Evolutionary conservation across 306 rosid species (phyloP).

Genomic region (Quillaja saponaria): DNA sequence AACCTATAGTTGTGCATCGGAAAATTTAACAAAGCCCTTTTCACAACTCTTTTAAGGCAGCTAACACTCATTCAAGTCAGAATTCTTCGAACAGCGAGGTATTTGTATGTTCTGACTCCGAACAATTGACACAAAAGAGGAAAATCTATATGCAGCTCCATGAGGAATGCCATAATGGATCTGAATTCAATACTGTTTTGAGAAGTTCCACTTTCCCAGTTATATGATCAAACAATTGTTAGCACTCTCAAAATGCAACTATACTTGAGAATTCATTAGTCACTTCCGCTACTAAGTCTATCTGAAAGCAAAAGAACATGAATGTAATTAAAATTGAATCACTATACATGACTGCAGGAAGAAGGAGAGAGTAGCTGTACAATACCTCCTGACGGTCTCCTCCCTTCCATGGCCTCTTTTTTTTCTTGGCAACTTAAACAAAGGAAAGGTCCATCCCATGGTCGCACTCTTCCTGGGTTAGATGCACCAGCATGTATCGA

Average conservation of each 20-base stretch:
- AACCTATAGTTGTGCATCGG: conserved; percentile 38
- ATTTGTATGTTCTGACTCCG: conserved; percentile 34
- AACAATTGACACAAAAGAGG: conserved; percentile 25
- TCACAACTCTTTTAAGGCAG: conserved; percentile 31
- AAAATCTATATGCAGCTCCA: conserved; percentile 38
- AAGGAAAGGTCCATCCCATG: conserved; percentile 99
- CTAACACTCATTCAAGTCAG: conserved; percentile 27
- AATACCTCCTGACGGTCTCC: conserved; percentile 62
- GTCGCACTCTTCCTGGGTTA: conserved; percentile 67
- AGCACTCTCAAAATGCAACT: conserved; percentile 58
- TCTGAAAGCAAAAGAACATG: conserved; percentile 54
- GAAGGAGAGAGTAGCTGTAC: not conserved
- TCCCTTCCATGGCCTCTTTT: conserved; percentile 99
- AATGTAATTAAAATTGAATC: conserved; percentile 15
- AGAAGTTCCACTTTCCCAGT: conserved; percentile 40
- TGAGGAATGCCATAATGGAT: conserved; percentile 46
- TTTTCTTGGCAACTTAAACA: conserved; percentile 95
- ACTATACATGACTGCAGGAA: not conserved
- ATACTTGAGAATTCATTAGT: conserved; percentile 56
- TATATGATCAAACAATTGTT: conserved; percentile 44
- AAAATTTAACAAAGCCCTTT: conserved; percentile 35
- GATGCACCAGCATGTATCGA: conserved; percentile 71
- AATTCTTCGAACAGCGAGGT: conserved; percentile 33
- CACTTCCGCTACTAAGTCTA: conserved; percentile 86
- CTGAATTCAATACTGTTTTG: conserved; percentile 41